A percentile compares a stretch with the other conserved stretches of the same genome.
Conservation (phyloP, 805 yeast genomes). For the Cyberlindnera xylosilytica region DNA sequence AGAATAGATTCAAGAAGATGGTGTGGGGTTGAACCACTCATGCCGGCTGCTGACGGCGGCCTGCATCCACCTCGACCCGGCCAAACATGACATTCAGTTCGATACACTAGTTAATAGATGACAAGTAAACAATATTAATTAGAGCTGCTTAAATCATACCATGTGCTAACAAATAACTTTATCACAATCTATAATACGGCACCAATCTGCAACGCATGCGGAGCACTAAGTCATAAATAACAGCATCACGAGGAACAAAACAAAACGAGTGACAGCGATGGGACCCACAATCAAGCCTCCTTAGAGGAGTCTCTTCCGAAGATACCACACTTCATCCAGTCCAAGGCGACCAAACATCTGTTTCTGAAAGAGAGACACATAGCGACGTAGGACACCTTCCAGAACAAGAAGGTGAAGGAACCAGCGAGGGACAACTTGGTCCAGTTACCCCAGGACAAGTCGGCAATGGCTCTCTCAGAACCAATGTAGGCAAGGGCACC, state of each 20-base stretch:
- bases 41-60: too few relatives aligned
- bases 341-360: slow-evolving; percentile 79
- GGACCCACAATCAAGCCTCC: slow-evolving; percentile 19
- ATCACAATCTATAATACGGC: background rate
- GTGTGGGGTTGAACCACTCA: slow-evolving; percentile 38
- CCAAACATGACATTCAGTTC: too few relatives aligned
- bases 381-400: slow-evolving; percentile 91
- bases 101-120: too few relatives aligned
- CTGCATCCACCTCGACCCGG: too few relatives aligned
- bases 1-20: slow-evolving; percentile 34
- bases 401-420: slow-evolving; percentile 80
- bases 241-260: background rate
- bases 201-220: background rate
- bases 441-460: slow-evolving; percentile 76
- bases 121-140: background rate
- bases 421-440: slow-evolving; percentile 82
- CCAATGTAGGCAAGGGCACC: slow-evolving; percentile 96
- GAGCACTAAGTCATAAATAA: background rate
- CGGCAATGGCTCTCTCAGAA: slow-evolving; percentile 90
- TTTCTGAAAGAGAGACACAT: slow-evolving; percentile 90
- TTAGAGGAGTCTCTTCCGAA: slow-evolving; percentile 81
- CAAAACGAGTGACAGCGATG: background rate
- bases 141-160: background rate
- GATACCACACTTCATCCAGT: slow-evolving; percentile 83
- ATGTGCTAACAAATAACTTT: background rate